Evolutionary conservation across 306 rosid genomes (phyloP), one percentile per base, ranked within the genome.

Genomic region (Sophora flavescens): DNA sequence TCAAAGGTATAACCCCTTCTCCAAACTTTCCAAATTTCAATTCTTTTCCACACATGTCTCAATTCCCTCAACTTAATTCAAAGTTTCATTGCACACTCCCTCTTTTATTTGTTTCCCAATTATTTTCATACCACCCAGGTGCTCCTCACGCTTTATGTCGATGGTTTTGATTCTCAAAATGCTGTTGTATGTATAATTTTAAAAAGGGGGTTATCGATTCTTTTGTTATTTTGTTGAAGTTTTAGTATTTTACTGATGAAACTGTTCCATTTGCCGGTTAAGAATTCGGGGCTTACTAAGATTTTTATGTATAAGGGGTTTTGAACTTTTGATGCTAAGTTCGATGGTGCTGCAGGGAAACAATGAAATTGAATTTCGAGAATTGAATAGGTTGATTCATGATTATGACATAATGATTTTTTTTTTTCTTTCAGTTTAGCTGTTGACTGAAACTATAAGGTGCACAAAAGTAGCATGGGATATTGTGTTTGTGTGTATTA

Each of bases 1-100:
- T 78, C 76, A 17, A 33, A 75, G 86, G 82, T 82, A 79, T 79
- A 75, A 50, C 72, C 66, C 60, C 56, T 63, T 69, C 15, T 72
- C 68, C 15, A 15, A 36, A 30, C 33, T 44, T 57, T 66, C 18
- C 4, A 16, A 57, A 36, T 59, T 48, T 70, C 35, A 15, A 17
- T 14, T 72, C 5, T 53, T 70, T 45, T 54, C 14, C 28, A 3
- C n/a, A 5, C 16, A 1, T n/a, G 28, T 41, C 30, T 64, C 50
- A 30, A 50, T 51, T 39, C 26, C 9, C 47, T 54, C 28, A 16
- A 6, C 52, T 41, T 12, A 39, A 50, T 62, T 6, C 3, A 2
- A 52, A 33, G 51, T 65, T 84, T 61, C 53, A 63, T 60, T 11
- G 12, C 72, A 70, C n/a, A 33, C 13, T 44, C 75, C n/a, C 39